Base-by-base conservation (phyloP, 2,329 filamentous ascomycete species). In the Pestalotiopsis sp. region DNA sequence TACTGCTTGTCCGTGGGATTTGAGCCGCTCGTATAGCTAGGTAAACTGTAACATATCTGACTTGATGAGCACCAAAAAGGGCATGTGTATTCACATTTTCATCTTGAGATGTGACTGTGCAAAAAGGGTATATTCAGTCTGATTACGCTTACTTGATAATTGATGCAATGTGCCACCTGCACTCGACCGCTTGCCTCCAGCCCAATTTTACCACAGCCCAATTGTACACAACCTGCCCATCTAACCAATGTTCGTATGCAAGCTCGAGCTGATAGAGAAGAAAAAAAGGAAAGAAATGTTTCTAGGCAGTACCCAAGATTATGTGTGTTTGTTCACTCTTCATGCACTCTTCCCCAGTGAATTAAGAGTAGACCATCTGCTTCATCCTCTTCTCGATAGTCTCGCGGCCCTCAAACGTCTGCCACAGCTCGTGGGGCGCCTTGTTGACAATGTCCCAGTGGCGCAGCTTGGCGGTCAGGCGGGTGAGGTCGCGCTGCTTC, bases 341-440 rank as follows among this genome's bases (percentile, higher is more conserved):
- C 45, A 6, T 52, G 17, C 4, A 11, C 17, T 52, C 6, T 4
- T 52, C 17, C 17, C 20, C 1, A n/a, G 20, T 13, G n/a, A 14
- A 49, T 69, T 64, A 70, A 25, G 66, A 75, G 67, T 77, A 73
- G 36, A 95, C 88, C 71, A 98, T 78, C 77, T 94, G 84, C 71
- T 83, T 86, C 75, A 98, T 81, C 74, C 93, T 89, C 84, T 92
- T 92, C 83, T 97, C 95, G 80, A 98, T 91, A 61, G 90, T 81
- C 65, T 89, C 81, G 67, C 93, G 86, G 0, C 95, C 95, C 62
- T 94, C 87, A 2, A 85, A 79, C 3, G 91, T 93, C 74, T 83
- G 83, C 96, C 96, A 99, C 0, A 98, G 91, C 78, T 95, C 88
- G 78, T 97, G 93, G 4, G 94, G 93, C 3, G 95, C 94, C 71